phyloP scores from a whole-genome alignment of 2,329 filamentous ascomycete species.

The Myriangium duriaei region DNA sequence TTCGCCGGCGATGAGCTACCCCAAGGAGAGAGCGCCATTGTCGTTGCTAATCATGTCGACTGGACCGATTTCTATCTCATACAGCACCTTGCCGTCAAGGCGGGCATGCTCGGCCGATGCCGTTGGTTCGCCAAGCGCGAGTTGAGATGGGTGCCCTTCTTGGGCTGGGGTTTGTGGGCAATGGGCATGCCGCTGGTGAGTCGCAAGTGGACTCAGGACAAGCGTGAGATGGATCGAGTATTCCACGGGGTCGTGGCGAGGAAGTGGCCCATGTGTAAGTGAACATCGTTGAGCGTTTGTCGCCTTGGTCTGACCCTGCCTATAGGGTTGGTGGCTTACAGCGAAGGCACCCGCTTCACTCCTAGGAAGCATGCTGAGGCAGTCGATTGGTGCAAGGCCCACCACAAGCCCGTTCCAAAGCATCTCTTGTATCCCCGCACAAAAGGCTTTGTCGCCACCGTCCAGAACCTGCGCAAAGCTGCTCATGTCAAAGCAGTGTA shows the following conservation, averaged over 20 bases:
- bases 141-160: slow-evolving; percentile 45
- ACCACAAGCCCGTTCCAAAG: slow-evolving; percentile 39
- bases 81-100: slow-evolving; percentile 41
- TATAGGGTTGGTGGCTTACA: slow-evolving; percentile 53
- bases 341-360: slow-evolving; percentile 50
- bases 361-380: slow-evolving; percentile 40
- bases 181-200: slow-evolving; percentile 54
- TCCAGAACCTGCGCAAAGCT: slow-evolving; percentile 37
- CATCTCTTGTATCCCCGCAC: slow-evolving; percentile 49
- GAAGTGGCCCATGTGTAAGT: slow-evolving; percentile 45
- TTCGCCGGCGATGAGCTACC: slow-evolving; percentile 42
- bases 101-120: slow-evolving; percentile 48
- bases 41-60: slow-evolving; percentile 47
- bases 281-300: not conserved
- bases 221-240: slow-evolving; percentile 43
- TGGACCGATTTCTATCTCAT: slow-evolving; percentile 56
- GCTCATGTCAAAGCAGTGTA: slow-evolving; percentile 26
- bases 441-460: slow-evolving; percentile 48
- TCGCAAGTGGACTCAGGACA: slow-evolving; percentile 46
- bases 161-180: slow-evolving; percentile 52
- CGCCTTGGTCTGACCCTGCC: no score
- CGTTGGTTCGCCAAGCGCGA: slow-evolving; percentile 52
- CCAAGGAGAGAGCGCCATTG: slow-evolving; percentile 44
- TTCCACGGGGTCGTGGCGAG: slow-evolving; percentile 39
- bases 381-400: slow-evolving; percentile 39